These are phyloP conservation scores for Quercus phellos DNA, from an alignment of 331 rosid species.

Conservation along the genomic window DNA sequence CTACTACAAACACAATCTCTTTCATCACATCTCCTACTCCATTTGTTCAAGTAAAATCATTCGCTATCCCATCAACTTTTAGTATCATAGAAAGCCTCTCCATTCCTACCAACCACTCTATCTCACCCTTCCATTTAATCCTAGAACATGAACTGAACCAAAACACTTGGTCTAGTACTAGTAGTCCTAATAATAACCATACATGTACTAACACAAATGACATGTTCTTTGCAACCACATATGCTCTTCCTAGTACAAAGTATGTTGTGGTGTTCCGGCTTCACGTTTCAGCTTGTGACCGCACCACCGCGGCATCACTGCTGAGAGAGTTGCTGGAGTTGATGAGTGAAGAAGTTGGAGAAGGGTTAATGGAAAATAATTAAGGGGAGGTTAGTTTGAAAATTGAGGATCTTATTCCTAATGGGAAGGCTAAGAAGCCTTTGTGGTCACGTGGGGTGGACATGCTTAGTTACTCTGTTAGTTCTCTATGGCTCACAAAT, in stretches of 20 bases:
- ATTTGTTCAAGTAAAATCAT: constrained; percentile 21
- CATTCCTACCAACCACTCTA: background rate
- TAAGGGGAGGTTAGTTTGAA: constrained; percentile 19
- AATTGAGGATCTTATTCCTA: constrained; percentile 46
- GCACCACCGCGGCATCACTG: constrained; percentile 45
- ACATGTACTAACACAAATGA: background rate
- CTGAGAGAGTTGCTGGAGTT: constrained; percentile 38
- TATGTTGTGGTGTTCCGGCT: constrained; percentile 39
- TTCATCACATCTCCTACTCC: constrained; percentile 31
- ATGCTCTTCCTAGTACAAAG: constrained; percentile 18
- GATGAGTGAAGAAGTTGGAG: constrained; percentile 6
- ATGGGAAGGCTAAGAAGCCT: constrained; percentile 28
- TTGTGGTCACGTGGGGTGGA: constrained; percentile 48
- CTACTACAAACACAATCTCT: constrained; percentile 23
- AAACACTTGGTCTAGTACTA: constrained; percentile 18
- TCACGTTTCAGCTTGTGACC: constrained; percentile 54
- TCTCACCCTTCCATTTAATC: constrained; percentile 42
- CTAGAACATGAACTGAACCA: constrained; percentile 52
- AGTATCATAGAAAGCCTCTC: constrained; percentile 6
- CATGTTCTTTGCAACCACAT: constrained; percentile 36
- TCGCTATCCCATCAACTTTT: constrained; percentile 7
- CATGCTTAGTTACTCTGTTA: constrained; percentile 49
- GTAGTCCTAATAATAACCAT: background rate
- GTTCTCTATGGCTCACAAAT: constrained; percentile 40
- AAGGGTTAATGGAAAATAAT: background rate